Conservation (phyloP, 768 basidiomycete genomes). For the Paxillus involutus region DNA sequence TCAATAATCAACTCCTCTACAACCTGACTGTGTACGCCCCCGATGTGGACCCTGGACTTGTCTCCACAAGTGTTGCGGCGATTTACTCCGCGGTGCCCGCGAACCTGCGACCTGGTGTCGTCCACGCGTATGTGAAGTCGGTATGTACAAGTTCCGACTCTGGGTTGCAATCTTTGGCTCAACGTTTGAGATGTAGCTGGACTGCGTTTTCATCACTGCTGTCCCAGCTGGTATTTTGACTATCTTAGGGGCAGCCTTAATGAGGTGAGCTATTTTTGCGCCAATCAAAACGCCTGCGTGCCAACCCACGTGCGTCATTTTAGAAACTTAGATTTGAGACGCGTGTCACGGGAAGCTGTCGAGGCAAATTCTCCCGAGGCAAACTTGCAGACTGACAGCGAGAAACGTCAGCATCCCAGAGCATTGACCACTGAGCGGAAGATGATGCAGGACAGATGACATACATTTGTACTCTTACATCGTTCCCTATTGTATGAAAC, state of each 20-base stretch:
- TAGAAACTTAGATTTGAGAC: slow-evolving; percentile 9
- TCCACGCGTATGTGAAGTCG: slow-evolving; percentile 13
- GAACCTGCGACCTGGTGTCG: slow-evolving; percentile 2
- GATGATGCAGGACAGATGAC: neutral
- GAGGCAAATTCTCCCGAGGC: neutral
- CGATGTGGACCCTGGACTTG: slow-evolving; percentile 5
- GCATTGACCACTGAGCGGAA: neutral
- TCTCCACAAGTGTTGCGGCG: slow-evolving; percentile 5
- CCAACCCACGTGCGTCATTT: no score
- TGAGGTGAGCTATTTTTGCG: slow-evolving; percentile 1
- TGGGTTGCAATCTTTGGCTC: neutral
- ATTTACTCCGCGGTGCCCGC: slow-evolving; percentile 8
- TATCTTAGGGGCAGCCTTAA: slow-evolving; percentile 7
- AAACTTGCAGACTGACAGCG: neutral
- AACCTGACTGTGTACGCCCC: slow-evolving; percentile 12
- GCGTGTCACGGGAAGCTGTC: neutral
- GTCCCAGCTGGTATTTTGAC: slow-evolving; percentile 11
- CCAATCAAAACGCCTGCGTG: neutral
- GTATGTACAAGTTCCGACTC: neutral
- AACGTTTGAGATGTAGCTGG: slow-evolving; percentile 2
- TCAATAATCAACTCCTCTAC: slow-evolving; percentile 4
- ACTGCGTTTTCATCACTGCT: slow-evolving; percentile 11
- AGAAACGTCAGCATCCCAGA: neutral
- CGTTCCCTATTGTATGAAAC: no score
- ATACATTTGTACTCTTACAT: neutral